These are phyloP conservation scores for Gossypium lobatum DNA, from an alignment of 441 rosid species.

Conservation along the genomic window DNA sequence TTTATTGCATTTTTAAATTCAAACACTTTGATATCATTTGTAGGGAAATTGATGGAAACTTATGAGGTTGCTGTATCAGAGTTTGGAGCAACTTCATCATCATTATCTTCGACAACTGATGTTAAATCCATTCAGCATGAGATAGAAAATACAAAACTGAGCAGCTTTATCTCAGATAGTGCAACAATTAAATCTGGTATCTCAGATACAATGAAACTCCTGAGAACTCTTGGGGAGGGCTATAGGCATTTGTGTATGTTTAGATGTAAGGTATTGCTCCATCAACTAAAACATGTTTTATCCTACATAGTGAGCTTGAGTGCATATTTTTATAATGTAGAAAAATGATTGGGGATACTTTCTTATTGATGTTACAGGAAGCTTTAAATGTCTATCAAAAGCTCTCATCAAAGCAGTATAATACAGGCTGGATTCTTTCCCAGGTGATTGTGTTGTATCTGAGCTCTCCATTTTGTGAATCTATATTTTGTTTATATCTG, in stretches of 20 bases:
- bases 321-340: background rate
- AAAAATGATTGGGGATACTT: conserved; percentile 5
- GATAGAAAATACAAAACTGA: conserved; percentile 15
- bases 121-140: conserved; percentile 36
- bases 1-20: background rate
- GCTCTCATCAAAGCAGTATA: conserved; percentile 46
- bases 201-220: conserved; percentile 37
- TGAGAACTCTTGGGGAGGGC: conserved; percentile 48
- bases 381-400: conserved; percentile 37
- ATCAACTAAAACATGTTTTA: background rate
- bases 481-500: background rate
- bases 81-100: conserved; percentile 24
- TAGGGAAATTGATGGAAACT: conserved; percentile 15
- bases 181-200: conserved; percentile 32
- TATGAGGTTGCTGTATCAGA: conserved; percentile 12
- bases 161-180: conserved; percentile 23
- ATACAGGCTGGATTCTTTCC: conserved; percentile 50
- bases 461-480: conserved; percentile 4
- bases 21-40: conserved; percentile 3
- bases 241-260: conserved; percentile 38
- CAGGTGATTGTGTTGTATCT: conserved; percentile 30
- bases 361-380: conserved; percentile 33
- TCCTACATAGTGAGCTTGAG: conserved; percentile 3
- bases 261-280: conserved; percentile 42
- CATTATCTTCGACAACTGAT: conserved; percentile 26